A percentile compares a stretch with the other conserved stretches of the same genome.
These are phyloP conservation scores for Yarrowia divulgata DNA, from an alignment of 805 yeast species.

Conservation along the genomic window DNA sequence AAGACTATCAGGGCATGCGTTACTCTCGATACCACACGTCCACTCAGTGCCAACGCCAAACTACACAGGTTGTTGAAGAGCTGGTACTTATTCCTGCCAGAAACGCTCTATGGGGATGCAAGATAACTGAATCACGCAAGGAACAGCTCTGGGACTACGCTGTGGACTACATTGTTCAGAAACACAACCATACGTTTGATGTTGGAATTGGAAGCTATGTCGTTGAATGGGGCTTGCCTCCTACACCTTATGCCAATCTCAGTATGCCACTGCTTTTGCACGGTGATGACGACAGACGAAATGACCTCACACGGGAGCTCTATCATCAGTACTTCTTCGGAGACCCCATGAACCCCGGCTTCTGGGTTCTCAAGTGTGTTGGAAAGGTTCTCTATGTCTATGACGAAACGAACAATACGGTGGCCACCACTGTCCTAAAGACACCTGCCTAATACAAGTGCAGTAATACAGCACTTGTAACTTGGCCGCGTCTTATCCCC, in stretches of 20 bases:
- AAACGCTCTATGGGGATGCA: conserved; percentile 3
- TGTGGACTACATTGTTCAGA: conserved; percentile 18
- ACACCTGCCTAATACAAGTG: background rate
- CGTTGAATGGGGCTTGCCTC: conserved; percentile 30
- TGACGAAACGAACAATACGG: conserved; percentile 22
- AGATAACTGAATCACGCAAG: background rate
- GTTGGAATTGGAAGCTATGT: conserved; percentile 31
- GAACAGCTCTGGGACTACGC: conserved; percentile 37
- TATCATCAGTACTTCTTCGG: conserved; percentile 25
- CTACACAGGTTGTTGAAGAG: conserved; percentile 30
- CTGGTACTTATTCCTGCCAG: conserved; percentile 26
- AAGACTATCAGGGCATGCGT: conserved; percentile 27
- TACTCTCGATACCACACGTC: conserved; percentile 23
- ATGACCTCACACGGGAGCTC: conserved; percentile 11
- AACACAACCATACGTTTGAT: conserved; percentile 22
- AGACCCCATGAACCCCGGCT: background rate
- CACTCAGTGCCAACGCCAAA: conserved; percentile 7
- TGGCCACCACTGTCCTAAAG: conserved; percentile 11
- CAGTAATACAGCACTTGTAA: background rate
- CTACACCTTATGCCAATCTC: conserved; percentile 19
- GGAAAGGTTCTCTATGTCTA: conserved; percentile 19
- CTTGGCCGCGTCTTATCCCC: background rate
- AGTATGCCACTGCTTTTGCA: conserved; percentile 23
- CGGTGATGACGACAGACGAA: conserved; percentile 13
- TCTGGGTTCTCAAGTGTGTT: conserved; percentile 30